Evolutionary conservation across 2,329 filamentous ascomycete species (phyloP).

Genomic region (Neopestalotiopsis sp.): DNA sequence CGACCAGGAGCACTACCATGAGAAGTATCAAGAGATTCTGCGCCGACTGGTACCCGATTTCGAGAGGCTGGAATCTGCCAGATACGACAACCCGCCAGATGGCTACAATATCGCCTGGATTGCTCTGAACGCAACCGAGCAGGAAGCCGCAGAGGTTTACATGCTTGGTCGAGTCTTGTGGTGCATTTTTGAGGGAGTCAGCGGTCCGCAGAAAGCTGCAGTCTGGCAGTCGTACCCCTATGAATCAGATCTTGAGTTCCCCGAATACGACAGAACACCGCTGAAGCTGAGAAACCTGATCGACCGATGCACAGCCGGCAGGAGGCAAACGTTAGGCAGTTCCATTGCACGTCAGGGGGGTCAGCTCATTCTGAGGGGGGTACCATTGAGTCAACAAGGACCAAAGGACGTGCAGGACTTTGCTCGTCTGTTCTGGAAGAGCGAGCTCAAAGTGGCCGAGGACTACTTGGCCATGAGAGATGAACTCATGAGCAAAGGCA

Average conservation of each 20-base stretch:
- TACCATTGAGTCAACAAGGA: conserved; percentile 38
- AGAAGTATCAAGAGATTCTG: conserved; percentile 49
- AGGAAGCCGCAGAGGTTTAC: conserved; percentile 65
- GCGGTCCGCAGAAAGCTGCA: conserved; percentile 60
- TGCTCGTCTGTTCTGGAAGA: conserved; percentile 53
- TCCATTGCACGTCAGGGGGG: conserved; percentile 51
- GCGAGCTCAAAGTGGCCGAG: conserved; percentile 54
- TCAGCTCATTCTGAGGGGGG: conserved; percentile 49
- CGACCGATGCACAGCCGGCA: conserved; percentile 57
- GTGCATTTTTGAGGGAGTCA: conserved; percentile 67
- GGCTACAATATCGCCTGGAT: conserved; percentile 65
- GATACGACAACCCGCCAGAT: conserved; percentile 51
- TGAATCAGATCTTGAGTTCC: conserved; percentile 63
- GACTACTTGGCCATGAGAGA: conserved; percentile 50
- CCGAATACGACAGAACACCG: conserved; percentile 55
- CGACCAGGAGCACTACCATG: conserved; percentile 23
- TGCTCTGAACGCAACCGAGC: conserved; percentile 54
- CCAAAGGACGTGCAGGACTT: conserved; percentile 39
- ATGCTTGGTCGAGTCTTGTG: conserved; percentile 67
- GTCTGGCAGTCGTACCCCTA: conserved; percentile 65
- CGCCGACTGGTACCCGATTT: conserved; percentile 52
- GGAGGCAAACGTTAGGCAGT: conserved; percentile 49
- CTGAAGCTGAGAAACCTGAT: conserved; percentile 52
- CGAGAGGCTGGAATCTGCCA: conserved; percentile 46
- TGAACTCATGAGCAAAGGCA: conserved; percentile 41